phyloP scores from a whole-genome alignment of 371 early-diverging fungal genomes.

The Lichtheimia ornata region DNA sequence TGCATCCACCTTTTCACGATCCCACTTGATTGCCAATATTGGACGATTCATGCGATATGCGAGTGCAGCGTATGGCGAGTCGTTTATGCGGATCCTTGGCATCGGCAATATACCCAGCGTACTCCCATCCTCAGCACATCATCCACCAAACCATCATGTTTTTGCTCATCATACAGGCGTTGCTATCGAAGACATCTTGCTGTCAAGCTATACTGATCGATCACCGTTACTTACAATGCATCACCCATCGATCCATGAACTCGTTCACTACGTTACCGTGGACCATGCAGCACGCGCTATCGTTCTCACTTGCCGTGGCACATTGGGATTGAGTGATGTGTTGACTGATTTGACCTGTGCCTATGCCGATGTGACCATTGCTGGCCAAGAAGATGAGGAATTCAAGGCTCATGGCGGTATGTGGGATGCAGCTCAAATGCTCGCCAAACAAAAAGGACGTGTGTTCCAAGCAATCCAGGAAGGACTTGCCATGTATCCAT shows the following conservation, averaged over 20 bases:
- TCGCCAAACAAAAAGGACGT: conserved; percentile 64
- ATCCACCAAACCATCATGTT: conserved; percentile 64
- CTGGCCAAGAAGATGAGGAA: conserved; percentile 16
- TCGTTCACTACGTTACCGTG: conserved; percentile 83
- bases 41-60: conserved; percentile 78
- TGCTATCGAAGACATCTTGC: conserved; percentile 63
- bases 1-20: conserved; percentile 57
- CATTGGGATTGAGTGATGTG: conserved; percentile 84
- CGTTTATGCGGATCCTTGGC: conserved; percentile 83
- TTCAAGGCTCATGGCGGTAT: conserved; percentile 78
- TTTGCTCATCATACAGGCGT: conserved; percentile 73
- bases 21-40: conserved; percentile 68
- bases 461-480: conserved; percentile 67
- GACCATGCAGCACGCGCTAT: conserved; percentile 77
- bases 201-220: conserved; percentile 62
- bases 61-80: conserved; percentile 79
- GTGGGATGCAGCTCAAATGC: conserved; percentile 71
- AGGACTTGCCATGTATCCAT: conserved; percentile 64
- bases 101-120: conserved; percentile 64
- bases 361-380: conserved; percentile 67
- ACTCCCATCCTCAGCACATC: conserved; percentile 47
- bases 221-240: conserved; percentile 23
- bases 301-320: conserved; percentile 89
- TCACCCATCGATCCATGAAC: conserved; percentile 67
- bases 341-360: conserved; percentile 86